A percentile compares a stretch with the other conserved stretches of the same genome.
phyloP scores from a whole-genome alignment of 1,284 basidiomycete genomes.

The Neonothopanus nambi region DNA sequence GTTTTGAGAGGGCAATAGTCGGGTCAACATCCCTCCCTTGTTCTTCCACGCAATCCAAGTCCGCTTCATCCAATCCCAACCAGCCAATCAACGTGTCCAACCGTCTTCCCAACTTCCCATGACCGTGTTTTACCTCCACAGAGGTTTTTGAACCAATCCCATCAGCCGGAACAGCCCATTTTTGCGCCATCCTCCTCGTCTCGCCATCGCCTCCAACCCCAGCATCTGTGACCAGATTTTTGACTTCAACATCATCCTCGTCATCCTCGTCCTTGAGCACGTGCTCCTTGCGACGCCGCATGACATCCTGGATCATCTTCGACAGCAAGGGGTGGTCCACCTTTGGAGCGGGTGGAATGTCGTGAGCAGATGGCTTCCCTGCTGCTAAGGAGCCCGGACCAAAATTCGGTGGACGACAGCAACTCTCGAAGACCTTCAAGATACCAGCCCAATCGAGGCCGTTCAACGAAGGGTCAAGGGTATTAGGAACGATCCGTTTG shows the following conservation, averaged over 20 bases:
- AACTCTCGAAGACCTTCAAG: slow-evolving; percentile 62
- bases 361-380: slow-evolving; percentile 1
- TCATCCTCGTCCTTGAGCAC: slow-evolving; percentile 24
- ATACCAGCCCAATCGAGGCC: slow-evolving; percentile 75
- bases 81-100: slow-evolving; percentile 45
- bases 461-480: slow-evolving; percentile 59
- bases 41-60: not conserved
- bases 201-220: slow-evolving; percentile 48
- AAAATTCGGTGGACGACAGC: slow-evolving; percentile 32
- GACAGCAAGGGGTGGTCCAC: not conserved
- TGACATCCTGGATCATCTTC: not conserved
- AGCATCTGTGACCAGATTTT: slow-evolving; percentile 59
- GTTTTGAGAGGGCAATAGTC: not conserved
- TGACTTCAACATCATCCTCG: slow-evolving; percentile 49
- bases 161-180: slow-evolving; percentile 10
- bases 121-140: too few relatives aligned
- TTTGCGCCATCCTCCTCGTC: slow-evolving; percentile 19
- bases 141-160: slow-evolving; percentile 1
- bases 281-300: not conserved
- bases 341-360: slow-evolving; percentile 8
- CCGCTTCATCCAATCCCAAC: slow-evolving; percentile 35
- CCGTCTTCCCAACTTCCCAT: slow-evolving; percentile 42
- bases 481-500: slow-evolving; percentile 74
- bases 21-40: not conserved
- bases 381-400: slow-evolving; percentile 12